Evolutionary conservation across 2,329 filamentous ascomycete genomes (phyloP), one percentile per base, ranked within the genome.

Genomic region (Cercospora brassicicola): DNA sequence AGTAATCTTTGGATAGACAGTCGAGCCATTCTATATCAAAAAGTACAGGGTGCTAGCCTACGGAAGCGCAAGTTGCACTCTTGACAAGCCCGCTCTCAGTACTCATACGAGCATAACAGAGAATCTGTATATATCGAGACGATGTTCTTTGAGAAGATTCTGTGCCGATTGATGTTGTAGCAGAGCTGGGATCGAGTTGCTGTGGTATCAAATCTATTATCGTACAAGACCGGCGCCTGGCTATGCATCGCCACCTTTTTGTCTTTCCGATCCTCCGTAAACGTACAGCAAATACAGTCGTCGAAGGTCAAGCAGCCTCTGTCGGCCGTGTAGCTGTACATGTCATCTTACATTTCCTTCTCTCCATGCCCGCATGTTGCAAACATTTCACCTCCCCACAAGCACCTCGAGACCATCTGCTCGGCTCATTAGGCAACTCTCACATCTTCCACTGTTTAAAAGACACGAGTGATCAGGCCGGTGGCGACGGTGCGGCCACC

Each of bases 401-500:
- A 62, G 59, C 59, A 28, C 23, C 59, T 30, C 26, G 18, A 20
- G 39, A 33, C 55, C 28, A 20, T 18, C 30, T 36, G 31, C 28
- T 36, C 18, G 28, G 28, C 18, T 59, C 28, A 36, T 36, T 23
- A n/a, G 1, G 28, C 30, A 36, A 15, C 13, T 55, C 26, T 20
- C 30, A 10, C 18, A n/a, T 7, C 2, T 57, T 2, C 13, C 13
- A 2, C n/a, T 59, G 20, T 20, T 59, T 36, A 78, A 57, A 81
- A 61, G 31, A 81, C 73, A 33, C 79, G 72, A 53, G 79, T 81
- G 59, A 81, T 77, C 68, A 81, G 68, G 62, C 79, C 79, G 60
- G 79, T 81, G 36, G 79, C 79, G 64, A 82, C 79, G 42, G 77
- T 82, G 66, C 92, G 89, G 77, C 94, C 94, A 85, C 95, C 95